Base-by-base conservation (phyloP, 306 rosid species). In the Castanea mollissima region DNA sequence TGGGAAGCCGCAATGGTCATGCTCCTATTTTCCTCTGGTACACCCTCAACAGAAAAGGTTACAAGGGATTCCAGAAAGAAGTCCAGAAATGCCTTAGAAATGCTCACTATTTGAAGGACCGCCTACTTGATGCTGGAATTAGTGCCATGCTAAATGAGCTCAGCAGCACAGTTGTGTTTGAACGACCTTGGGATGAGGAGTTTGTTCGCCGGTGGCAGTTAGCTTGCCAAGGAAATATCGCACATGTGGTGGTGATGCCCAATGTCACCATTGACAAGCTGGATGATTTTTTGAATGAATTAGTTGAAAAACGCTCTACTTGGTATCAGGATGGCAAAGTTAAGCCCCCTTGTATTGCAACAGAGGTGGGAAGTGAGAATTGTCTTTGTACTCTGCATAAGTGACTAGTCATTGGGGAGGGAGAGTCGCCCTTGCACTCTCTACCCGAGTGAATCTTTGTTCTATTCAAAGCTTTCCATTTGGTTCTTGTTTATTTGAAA, bases 21-120 rank as follows among this genome's bases (percentile, higher is more conserved):
- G 91, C 93, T 20, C 90, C 94, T 6, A 90, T 92, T 68, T 92
- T 90, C 83, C 82, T 92, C 3, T 90, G 97, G 93, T 92, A 87
- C 67, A 87, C 90, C 59, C 88, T 92, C 9, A 81, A 85, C 87
- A 80, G 31, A 70, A 92, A 81, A 74, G 93, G 97, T 27, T 81
- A 88, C 78, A 72, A 49, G 27, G 97, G 93, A 15, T 83, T 91
- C 69, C 85, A 89, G 72, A 89, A 86, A 34, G 93, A 91, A 85
- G 97, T 88, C 55, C 88, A 88, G 35, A 88, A 79, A 54, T 92
- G 97, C 78, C 89, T 90, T 18, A 64, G 84, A 71, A 92, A 88
- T 70, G 92, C 97, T 81, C 88, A 80, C 79, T 84, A 85, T 83
- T 82, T 91, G 74, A 84, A 77, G 75, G 88, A 63, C 44, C 78